Evolutionary conservation across 208 protist species (phyloP), one percentile per base, ranked within the genome.

Genomic region (Novymonas esmeraldas): DNA sequence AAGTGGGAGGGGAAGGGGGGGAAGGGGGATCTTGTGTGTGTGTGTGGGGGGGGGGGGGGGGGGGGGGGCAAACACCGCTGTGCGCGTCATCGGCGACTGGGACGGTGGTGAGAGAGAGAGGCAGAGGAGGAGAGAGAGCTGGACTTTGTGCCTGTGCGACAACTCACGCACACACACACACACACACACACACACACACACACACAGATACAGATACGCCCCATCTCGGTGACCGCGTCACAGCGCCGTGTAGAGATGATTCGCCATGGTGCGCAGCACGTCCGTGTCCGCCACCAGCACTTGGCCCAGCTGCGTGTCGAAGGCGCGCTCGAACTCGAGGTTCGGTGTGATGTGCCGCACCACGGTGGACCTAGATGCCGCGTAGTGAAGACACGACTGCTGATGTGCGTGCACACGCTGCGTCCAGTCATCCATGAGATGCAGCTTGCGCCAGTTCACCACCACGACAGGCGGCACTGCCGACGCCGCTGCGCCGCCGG

Each of bases 391-490:
- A 6, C 78, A 78, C 22, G 57, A 72, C 29, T 46, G 46, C 56
- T 90, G 78, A 48, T 74, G 74, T 4, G 38, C 57, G 26, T 44
- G 44, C 22, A 87, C 49, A 42, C 69, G 60, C 58, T 76, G 48
- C 16, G 79, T 38, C 36, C 86, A 74, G 31, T 76, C 64, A 33
- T 87, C 81, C 28, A 85, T 33, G 11, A 83, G 72, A 51, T 64
- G 68, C 41, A 87, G 73, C 56, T 87, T 87, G 9, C 79, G 63
- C 82, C 85, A 91, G 58, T 91, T 72, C 22, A 91, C 70, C 20
- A 87, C 58, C 33, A 63, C 54, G 20, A 85, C 67, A 6, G 66
- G 45, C 1, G 72, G 49, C 11, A 36, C 44, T 14, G 58, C 54
- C 0, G 59, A 64, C 6, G 46, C 56, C 70, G 55, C 29, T 56